Evolutionary conservation across 495 filamentous ascomycete species (phyloP), one percentile per base, ranked within the genome.

Genomic region (Platismatia glauca): DNA sequence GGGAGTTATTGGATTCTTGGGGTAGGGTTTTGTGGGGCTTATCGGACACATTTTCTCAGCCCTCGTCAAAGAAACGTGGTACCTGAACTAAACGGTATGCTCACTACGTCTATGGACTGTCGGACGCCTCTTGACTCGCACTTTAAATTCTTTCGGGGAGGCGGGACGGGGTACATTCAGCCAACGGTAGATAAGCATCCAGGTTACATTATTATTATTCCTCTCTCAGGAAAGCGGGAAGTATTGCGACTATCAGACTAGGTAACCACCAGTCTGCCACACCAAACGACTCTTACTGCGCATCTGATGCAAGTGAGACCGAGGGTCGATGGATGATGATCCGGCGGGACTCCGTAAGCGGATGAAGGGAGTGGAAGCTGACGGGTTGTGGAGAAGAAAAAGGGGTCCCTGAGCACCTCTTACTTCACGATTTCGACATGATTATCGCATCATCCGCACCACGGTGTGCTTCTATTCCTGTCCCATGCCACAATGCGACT

Each of bases 61-160:
- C 39, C 18, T 63, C 37, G 37, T 56, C 31, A 24, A 29, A 52
- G 41, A 52, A 63, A 63, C 61, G 61, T 63, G 61, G 61, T 63
- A 58, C 61, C 61, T 63, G 61, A 63, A 34, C 61, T 58, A n/a
- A n/a, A n/a, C n/a, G n/a, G n/a, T n/a, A 58, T 63, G 55, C 53
- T 57, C 22, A 58, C 38, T 63, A 37, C 58, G 61, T 63, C 38
- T 63, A 37, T 63, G 61, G 61, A 11, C 56, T 55, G 12, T 16
- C 8, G 46, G 44, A 59, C 39, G 29, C 41, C 35, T 59, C 58
- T 60, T 46, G n/a, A 55, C 29, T 33, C 9, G 27, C 59, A 27
- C 22, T 29, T 24, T 50, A 50, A 50, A 2, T 15, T 5, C 50
- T 53, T 53, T 53, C 50, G 50, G 50, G 50, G 50, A 53, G 29